A percentile compares a stretch with the other conserved stretches of the same genome.
Conservation (phyloP, 2,329 filamentous ascomycete genomes). For the Elsinoe perseae region DNA sequence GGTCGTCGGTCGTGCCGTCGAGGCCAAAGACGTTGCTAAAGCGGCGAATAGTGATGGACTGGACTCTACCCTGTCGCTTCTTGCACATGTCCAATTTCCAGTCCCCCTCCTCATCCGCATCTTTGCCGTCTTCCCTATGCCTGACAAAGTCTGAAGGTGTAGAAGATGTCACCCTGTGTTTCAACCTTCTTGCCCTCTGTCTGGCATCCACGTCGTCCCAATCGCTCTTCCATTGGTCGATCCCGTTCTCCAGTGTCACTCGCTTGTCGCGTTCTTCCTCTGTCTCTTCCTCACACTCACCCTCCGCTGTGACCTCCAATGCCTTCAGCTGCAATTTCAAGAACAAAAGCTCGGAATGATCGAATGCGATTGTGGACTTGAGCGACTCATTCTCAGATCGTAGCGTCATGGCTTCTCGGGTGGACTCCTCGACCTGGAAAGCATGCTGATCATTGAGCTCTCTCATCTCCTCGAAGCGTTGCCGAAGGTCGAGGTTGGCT, state of each 20-base stretch:
- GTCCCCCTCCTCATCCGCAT: constrained; percentile 17
- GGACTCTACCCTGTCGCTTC: constrained; percentile 17
- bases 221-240: constrained; percentile 31
- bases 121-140: constrained; percentile 7
- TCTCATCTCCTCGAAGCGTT: constrained; percentile 29
- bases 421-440: constrained; percentile 26
- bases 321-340: constrained; percentile 34
- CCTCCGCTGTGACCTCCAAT: constrained; percentile 29
- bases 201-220: constrained; percentile 31
- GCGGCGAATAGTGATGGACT: constrained; percentile 18
- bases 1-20: not conserved
- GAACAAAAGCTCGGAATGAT: constrained; percentile 34
- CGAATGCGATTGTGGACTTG: constrained; percentile 31
- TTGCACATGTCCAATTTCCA: constrained; percentile 19
- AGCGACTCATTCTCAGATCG: constrained; percentile 33
- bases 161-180: constrained; percentile 24
- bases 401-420: constrained; percentile 27
- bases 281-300: constrained; percentile 18
- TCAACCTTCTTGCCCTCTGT: constrained; percentile 25
- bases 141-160: constrained; percentile 11
- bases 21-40: not conserved
- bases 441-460: constrained; percentile 27
- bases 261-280: constrained; percentile 18
- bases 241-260: constrained; percentile 25
- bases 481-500: constrained; percentile 27